A percentile compares a stretch with the other conserved stretches of the same genome.
Evolutionary conservation across 345 rosid species (phyloP).

Genomic region (Sapria himalayana): DNA sequence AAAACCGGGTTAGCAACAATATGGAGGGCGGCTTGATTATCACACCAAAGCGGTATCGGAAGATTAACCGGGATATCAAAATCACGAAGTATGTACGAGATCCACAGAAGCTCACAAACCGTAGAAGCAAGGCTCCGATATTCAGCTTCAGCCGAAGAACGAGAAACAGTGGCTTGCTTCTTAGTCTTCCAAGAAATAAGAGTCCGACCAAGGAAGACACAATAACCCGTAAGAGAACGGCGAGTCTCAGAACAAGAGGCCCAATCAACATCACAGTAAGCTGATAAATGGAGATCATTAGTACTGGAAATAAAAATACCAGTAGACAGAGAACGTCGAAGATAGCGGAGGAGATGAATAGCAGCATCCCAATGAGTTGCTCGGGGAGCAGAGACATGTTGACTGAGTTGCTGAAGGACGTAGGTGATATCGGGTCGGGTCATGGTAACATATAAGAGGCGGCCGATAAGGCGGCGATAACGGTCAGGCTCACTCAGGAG

Average conservation of each 20-base stretch:
- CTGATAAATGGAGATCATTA: neutral
- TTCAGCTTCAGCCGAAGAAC: neutral
- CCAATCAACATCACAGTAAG: slow-evolving; percentile 6
- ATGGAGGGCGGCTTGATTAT: no score
- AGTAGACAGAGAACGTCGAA: neutral
- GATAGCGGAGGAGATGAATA: neutral
- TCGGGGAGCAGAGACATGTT: neutral
- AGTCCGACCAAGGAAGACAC: no score
- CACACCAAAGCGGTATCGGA: neutral
- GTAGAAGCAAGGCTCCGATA: neutral
- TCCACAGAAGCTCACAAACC: neutral
- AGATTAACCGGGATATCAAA: neutral
- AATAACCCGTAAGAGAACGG: neutral
- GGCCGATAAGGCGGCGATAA: slow-evolving; percentile 1
- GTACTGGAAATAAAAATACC: neutral
- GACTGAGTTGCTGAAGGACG: neutral
- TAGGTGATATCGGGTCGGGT: slow-evolving; percentile 4
- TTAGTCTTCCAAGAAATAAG: no score
- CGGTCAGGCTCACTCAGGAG: neutral
- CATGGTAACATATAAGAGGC: slow-evolving; percentile 3
- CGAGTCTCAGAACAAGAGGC: neutral
- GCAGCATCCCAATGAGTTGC: neutral
- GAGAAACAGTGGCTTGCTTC: neutral
- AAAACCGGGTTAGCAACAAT: no score
- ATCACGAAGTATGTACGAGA: neutral